Evolutionary conservation across 495 filamentous ascomycete genomes (phyloP), one percentile per base, ranked within the genome.

Genomic region (Penicillium roqueforti): DNA sequence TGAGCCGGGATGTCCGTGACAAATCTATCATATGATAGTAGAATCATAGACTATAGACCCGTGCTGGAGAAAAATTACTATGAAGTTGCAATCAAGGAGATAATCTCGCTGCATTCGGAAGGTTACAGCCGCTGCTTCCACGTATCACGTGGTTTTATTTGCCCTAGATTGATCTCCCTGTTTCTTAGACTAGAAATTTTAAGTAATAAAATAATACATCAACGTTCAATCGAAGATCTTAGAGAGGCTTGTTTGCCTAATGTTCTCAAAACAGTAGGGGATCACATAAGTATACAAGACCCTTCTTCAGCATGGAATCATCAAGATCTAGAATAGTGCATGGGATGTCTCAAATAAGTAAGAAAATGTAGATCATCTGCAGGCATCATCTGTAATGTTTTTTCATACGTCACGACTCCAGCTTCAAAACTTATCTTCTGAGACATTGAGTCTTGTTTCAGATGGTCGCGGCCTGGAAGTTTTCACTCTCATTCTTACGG

Each of bases 91-190:
- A 18, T 53, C 25, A 11, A 41, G 44, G 23, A 23, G 11, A 20
- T 13, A n/a, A 25, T 43, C 16, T 56, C 40, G 59, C 59, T 44
- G 64, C 18, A 55, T 65, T 62, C 56, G 51, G 64, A 60, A 67
- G 57, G 64, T 67, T 67, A 51, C 64, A 67, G 18, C 51, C 51
- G 45, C 3, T 26, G n/a, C 10, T 36, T 48, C 51, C 41, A 40
- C 29, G 1, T 9, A 18, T 62, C 64, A 67, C 62, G 59, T 67
- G 64, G 47, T 3, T 0, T 0, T 0, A 2, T 23, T 61, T 36
- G 58, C 63, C 63, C 57, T 66, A 36, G n/a, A n/a, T 3, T 6
- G 6, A 36, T n/a, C 14, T 36, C 32, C 14, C 5, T n/a, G 5
- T 34, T 34, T n/a, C 5, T 14, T n/a, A 36, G 14, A 16, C n/a